Evolutionary conservation across 208 protist genomes (phyloP).

Genomic region (Trypanosoma cruzi): DNA sequence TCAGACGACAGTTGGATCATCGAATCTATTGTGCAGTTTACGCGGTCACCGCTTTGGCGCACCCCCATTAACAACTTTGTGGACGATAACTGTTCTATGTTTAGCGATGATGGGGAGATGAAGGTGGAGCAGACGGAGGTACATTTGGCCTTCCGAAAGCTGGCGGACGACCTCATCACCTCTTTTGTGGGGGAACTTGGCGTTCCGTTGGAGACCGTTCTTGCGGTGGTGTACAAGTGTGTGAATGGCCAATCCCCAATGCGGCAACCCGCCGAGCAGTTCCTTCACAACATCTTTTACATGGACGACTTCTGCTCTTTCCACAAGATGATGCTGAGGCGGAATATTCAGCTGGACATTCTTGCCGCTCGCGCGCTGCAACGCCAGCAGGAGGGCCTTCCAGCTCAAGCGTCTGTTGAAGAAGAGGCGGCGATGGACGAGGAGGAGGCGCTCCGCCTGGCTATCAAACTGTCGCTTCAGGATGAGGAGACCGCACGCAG

Average conservation of each 20-base stretch:
- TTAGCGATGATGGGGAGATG: constrained; percentile 89
- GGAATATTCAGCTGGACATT: constrained; percentile 92
- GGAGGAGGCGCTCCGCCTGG: constrained; percentile 67
- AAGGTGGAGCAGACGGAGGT: constrained; percentile 89
- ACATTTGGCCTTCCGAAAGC: constrained; percentile 75
- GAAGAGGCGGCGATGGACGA: constrained; percentile 71
- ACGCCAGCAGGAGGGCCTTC: constrained; percentile 2
- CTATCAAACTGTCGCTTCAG: constrained; percentile 73
- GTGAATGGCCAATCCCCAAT: constrained; percentile 22
- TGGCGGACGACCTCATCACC: constrained; percentile 87
- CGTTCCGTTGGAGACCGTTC: constrained; percentile 52
- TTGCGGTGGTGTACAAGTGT: constrained; percentile 46
- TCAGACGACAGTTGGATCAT: constrained; percentile 69
- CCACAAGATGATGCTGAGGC: constrained; percentile 89
- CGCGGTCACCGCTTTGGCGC: constrained; percentile 80
- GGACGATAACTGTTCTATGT: constrained; percentile 92
- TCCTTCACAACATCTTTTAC: constrained; percentile 77
- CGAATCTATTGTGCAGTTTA: constrained; percentile 87
- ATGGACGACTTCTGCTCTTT: constrained; percentile 92
- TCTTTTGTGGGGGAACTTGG: constrained; percentile 82
- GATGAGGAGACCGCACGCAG: constrained; percentile 37
- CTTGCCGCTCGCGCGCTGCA: constrained; percentile 55
- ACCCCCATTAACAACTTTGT: constrained; percentile 89
- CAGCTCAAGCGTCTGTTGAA: constrained; percentile 16
- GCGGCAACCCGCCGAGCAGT: constrained; percentile 36